These are phyloP conservation scores for Phytophthora hibernalis DNA, from an alignment of 352 stramenopile genomes.

Conservation along the genomic window DNA sequence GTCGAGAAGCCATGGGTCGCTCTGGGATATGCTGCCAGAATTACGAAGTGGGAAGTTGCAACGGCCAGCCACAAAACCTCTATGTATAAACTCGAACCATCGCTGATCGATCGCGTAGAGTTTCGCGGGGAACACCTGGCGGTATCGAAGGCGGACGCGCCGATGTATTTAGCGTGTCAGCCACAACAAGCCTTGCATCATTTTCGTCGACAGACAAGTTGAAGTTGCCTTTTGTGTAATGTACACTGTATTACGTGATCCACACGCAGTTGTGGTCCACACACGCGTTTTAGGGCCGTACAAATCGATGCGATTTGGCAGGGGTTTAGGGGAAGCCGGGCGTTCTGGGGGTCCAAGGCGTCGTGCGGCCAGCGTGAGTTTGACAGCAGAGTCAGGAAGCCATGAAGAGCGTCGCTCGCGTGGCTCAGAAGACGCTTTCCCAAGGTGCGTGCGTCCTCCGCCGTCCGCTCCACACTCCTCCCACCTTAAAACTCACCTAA, in stretches of 20 bases:
- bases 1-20: constrained; percentile 1
- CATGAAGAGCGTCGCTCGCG: constrained; percentile 49
- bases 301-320: constrained; percentile 34
- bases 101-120: no score
- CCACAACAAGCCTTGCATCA: neutral
- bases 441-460: constrained; percentile 22
- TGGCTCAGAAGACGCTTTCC: constrained; percentile 40
- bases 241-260: no score
- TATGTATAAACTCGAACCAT: constrained; percentile 16
- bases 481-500: neutral
- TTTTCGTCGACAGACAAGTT: constrained; percentile 4
- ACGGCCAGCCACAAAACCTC: constrained; percentile 9
- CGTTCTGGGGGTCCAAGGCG: constrained; percentile 36
- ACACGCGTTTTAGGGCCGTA: neutral
- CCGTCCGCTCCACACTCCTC: neutral
- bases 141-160: neutral
- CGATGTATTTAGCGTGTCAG: neutral
- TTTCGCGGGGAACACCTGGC: constrained; percentile 3
- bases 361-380: constrained; percentile 34
- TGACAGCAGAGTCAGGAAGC: constrained; percentile 17
- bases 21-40: constrained; percentile 1
- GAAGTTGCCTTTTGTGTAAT: constrained; percentile 27
- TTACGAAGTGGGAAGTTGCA: constrained; percentile 33
- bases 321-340: neutral
- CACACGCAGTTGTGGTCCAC: constrained; percentile 11